phyloP scores from a whole-genome alignment of 805 yeast genomes.

The Dipodascopsis uninucleata region DNA sequence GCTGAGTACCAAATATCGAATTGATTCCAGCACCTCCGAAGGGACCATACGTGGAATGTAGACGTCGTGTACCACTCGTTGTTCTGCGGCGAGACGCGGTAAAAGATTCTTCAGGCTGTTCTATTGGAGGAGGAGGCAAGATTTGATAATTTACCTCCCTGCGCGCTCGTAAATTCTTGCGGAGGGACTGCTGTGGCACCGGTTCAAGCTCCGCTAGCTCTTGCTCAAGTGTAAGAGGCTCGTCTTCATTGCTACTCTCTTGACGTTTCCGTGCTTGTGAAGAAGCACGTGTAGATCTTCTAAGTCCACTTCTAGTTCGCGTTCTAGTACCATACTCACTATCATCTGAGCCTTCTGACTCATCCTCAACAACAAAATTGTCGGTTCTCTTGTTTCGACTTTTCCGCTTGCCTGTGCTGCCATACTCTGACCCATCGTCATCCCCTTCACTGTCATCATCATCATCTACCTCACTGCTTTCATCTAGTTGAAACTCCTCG shows the following conservation, averaged over 20 bases:
- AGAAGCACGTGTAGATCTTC: constrained; percentile 3
- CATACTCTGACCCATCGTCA: constrained; percentile 5
- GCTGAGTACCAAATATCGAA: constrained; percentile 65
- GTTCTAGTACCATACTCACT: constrained; percentile 5
- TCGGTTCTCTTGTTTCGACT: constrained; percentile 6
- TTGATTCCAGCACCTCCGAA: constrained; percentile 95
- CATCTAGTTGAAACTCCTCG: constrained; percentile 26
- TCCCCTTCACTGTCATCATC: constrained; percentile 19
- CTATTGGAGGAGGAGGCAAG: constrained; percentile 68
- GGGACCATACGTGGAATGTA: constrained; percentile 94
- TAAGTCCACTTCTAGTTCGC: constrained; percentile 6
- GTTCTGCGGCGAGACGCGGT: constrained; percentile 11
- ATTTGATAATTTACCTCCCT: constrained; percentile 74
- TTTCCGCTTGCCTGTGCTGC: constrained; percentile 3
- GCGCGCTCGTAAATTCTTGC: constrained; percentile 51
- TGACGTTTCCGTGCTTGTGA: constrained; percentile 28
- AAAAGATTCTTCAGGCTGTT: constrained; percentile 31
- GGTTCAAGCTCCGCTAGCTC: constrained; percentile 66
- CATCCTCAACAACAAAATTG: constrained; percentile 27
- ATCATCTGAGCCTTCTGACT: constrained; percentile 17
- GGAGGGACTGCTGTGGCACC: constrained; percentile 51
- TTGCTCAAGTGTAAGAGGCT: constrained; percentile 47
- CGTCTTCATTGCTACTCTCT: constrained; percentile 29
- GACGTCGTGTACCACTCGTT: constrained; percentile 51
- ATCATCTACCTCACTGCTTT: constrained; percentile 29